phyloP scores from a whole-genome alignment of 192 early-diverging fungal genomes.

The Backusella circina region DNA sequence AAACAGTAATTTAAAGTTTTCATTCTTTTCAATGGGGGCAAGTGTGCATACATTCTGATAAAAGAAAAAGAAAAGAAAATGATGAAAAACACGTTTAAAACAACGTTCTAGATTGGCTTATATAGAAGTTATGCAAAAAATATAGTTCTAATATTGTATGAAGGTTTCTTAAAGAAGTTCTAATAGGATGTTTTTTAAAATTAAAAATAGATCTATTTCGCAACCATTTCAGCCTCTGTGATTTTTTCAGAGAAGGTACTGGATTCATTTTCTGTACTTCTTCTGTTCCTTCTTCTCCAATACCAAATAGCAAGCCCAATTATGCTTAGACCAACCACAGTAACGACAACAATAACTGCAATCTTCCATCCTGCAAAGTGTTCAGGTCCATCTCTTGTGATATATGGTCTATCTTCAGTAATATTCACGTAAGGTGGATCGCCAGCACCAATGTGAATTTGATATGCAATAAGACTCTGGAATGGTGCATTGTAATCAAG shows the following conservation, averaged over 20 bases:
- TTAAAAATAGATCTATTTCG: background rate
- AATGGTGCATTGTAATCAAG: conserved; percentile 56
- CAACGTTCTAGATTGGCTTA: no score
- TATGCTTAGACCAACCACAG: conserved; percentile 31
- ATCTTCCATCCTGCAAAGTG: conserved; percentile 41
- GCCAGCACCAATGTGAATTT: conserved; percentile 33
- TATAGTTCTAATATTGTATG: background rate
- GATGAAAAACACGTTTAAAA: no score
- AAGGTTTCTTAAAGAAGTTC: background rate
- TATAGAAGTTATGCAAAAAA: background rate
- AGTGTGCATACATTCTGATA: no score
- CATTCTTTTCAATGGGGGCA: no score
- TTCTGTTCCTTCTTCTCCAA: background rate
- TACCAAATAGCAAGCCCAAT: background rate
- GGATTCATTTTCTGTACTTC: background rate
- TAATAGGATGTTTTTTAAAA: background rate
- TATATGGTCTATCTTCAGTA: conserved; percentile 38
- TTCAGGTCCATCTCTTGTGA: conserved; percentile 16
- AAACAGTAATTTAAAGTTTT: no score
- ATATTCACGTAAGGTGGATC: conserved; percentile 50
- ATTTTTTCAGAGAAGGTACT: background rate
- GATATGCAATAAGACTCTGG: conserved; percentile 50
- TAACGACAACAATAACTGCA: conserved; percentile 43
- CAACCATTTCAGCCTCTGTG: background rate
- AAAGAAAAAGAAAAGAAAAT: no score